A percentile compares a stretch with the other conserved stretches of the same genome.
Conservation (phyloP, 2,329 filamentous ascomycete species). For the Aspergillus pseudoviridinutans region DNA sequence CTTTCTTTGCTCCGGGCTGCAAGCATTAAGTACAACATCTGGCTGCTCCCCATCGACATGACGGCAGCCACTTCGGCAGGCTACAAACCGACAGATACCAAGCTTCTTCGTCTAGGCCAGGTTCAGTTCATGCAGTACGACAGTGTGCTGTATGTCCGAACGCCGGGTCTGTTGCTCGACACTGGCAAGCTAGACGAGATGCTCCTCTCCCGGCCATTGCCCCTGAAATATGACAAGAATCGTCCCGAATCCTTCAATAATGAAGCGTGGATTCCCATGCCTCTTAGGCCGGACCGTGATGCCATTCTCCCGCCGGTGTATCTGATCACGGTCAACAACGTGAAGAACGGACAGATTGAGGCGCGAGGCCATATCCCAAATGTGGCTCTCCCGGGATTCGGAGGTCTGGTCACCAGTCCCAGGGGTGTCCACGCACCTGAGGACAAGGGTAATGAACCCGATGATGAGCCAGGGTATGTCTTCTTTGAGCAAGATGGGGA, state of each 20-base stretch:
- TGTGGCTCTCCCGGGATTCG: conserved; percentile 28
- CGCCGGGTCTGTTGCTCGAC: conserved; percentile 39
- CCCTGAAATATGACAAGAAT: conserved; percentile 28
- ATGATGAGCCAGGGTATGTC: conserved; percentile 33
- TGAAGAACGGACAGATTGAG: conserved; percentile 30
- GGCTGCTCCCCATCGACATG: conserved; percentile 41
- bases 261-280: conserved; percentile 36
- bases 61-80: conserved; percentile 28
- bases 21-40: conserved; percentile 38
- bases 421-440: conserved; percentile 10
- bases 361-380: conserved; percentile 37
- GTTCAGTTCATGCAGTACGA: conserved; percentile 43
- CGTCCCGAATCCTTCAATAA: conserved; percentile 36
- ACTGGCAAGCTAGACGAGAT: conserved; percentile 35
- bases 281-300: conserved; percentile 31
- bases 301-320: conserved; percentile 31
- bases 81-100: conserved; percentile 32
- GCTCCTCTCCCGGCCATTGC: conserved; percentile 33
- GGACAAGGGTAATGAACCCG: conserved; percentile 3
- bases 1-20: conserved; percentile 37
- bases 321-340: conserved; percentile 36
- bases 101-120: conserved; percentile 34
- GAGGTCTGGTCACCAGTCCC: conserved; percentile 28
- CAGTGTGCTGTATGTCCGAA: conserved; percentile 41
- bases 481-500: conserved; percentile 38